Evolutionary conservation across 1,139 yeast genomes (phyloP).

Genomic region (Zygotorulaspora mrakii): DNA sequence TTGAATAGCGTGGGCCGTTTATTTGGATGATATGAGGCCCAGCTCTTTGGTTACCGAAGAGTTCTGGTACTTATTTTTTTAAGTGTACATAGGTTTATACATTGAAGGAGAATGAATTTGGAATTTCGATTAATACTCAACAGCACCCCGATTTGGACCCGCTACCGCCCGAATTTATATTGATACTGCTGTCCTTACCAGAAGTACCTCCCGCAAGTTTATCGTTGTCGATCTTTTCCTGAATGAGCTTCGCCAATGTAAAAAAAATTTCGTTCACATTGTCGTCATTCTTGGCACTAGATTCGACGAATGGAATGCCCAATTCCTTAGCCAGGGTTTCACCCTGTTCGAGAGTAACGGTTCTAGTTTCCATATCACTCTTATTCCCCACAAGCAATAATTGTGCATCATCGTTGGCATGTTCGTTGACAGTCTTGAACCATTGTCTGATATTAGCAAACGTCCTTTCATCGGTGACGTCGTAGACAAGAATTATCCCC

Average conservation of each 20-base stretch:
- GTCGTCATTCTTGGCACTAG: conserved; percentile 89
- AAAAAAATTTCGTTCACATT: conserved; percentile 91
- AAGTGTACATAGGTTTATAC: conserved; percentile 3
- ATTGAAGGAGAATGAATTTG: neutral
- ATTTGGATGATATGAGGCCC: no score
- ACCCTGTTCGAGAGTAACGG: conserved; percentile 84
- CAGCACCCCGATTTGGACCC: conserved; percentile 32
- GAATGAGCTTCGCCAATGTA: conserved; percentile 83
- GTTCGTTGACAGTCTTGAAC: conserved; percentile 93
- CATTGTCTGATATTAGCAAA: conserved; percentile 82
- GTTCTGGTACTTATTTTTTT: no score
- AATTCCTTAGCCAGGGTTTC: conserved; percentile 82
- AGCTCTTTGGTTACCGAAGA: no score
- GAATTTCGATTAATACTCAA: conserved; percentile 1
- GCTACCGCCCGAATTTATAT: conserved; percentile 29
- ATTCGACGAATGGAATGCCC: conserved; percentile 88
- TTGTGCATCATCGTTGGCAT: conserved; percentile 94
- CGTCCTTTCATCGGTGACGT: conserved; percentile 91
- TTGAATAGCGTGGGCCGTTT: no score
- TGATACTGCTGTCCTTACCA: conserved; percentile 35
- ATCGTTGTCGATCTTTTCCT: conserved; percentile 60
- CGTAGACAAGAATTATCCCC: conserved; percentile 95
- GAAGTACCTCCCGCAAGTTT: conserved; percentile 27
- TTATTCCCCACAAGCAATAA: conserved; percentile 92
- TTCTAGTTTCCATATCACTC: conserved; percentile 73